Conservation (phyloP, 257 asterid genomes). For the Gentiana dahurica region DNA sequence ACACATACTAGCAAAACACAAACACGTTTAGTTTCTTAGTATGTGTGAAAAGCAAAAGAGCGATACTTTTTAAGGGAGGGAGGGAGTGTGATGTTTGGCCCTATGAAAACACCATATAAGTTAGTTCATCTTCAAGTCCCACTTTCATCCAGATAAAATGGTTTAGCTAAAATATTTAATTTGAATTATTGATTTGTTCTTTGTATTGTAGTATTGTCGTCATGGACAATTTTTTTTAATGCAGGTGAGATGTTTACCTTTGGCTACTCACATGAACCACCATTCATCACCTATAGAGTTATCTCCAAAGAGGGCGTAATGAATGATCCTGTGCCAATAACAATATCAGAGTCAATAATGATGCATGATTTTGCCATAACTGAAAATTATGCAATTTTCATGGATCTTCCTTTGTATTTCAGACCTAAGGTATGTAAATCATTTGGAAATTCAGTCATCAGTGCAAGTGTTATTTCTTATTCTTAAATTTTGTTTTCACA, state of each 20-base stretch:
- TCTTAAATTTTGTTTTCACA: not conserved
- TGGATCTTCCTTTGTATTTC: slow-evolving; percentile 89
- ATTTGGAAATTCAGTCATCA: not conserved
- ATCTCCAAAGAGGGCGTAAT: slow-evolving; percentile 81
- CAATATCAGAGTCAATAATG: slow-evolving; percentile 74
- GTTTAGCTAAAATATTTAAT: no score
- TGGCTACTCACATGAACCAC: slow-evolving; percentile 69
- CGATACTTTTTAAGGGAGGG: no score
- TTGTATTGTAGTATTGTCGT: not conserved
- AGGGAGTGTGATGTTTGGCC: no score
- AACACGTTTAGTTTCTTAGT: no score
- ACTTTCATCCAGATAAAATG: no score
- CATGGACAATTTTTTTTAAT: slow-evolving; percentile 17
- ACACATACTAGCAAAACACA: no score
- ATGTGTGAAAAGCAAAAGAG: no score
- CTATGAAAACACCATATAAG: no score
- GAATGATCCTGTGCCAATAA: slow-evolving; percentile 94
- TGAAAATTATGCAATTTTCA: slow-evolving; percentile 82
- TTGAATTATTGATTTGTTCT: no score
- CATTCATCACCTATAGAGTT: slow-evolving; percentile 83
- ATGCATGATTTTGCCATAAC: slow-evolving; percentile 99
- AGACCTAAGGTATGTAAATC: slow-evolving; percentile 57
- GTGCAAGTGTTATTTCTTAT: not conserved
- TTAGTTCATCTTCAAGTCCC: no score
- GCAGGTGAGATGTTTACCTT: slow-evolving; percentile 98